Evolutionary conservation across 2,329 filamentous ascomycete species (phyloP).

Genomic region (Xylariaceae sp.): DNA sequence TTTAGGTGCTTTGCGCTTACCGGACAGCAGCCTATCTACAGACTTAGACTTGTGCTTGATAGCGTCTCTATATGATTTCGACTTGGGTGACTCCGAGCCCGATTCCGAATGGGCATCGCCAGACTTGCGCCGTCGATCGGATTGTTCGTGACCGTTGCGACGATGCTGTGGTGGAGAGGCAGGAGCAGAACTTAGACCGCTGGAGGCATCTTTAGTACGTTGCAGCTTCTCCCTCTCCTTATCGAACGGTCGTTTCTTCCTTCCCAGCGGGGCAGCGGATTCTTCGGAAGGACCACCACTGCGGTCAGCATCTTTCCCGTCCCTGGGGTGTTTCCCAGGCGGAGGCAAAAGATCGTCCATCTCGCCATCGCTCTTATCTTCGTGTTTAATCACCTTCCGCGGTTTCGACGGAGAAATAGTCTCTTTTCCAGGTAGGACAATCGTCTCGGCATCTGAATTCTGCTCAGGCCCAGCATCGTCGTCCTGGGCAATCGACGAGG

Average conservation of each 20-base stretch:
- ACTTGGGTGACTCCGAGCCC: slow-evolving; percentile 56
- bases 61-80: slow-evolving; percentile 48
- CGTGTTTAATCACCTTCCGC: slow-evolving; percentile 66
- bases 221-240: slow-evolving; percentile 47
- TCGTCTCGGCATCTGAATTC: slow-evolving; percentile 73
- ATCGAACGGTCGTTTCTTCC: slow-evolving; percentile 55
- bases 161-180: slow-evolving; percentile 54
- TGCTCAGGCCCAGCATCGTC: slow-evolving; percentile 54
- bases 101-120: slow-evolving; percentile 51
- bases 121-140: slow-evolving; percentile 45
- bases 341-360: slow-evolving; percentile 40
- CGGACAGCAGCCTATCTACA: slow-evolving; percentile 49
- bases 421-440: slow-evolving; percentile 68
- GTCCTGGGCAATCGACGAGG: slow-evolving; percentile 42
- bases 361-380: slow-evolving; percentile 63
- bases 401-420: slow-evolving; percentile 65
- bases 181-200: slow-evolving; percentile 61
- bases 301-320: slow-evolving; percentile 35
- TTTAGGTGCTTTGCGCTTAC: slow-evolving; percentile 58
- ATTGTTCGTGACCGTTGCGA: slow-evolving; percentile 29
- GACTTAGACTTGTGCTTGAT: slow-evolving; percentile 52
- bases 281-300: slow-evolving; percentile 37
- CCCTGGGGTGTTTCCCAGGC: slow-evolving; percentile 41
- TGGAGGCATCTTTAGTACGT: slow-evolving; percentile 55
- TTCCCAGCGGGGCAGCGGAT: slow-evolving; percentile 43